phyloP scores from a whole-genome alignment of 148 eudicot genomes.

The Euryodendron excelsum region DNA sequence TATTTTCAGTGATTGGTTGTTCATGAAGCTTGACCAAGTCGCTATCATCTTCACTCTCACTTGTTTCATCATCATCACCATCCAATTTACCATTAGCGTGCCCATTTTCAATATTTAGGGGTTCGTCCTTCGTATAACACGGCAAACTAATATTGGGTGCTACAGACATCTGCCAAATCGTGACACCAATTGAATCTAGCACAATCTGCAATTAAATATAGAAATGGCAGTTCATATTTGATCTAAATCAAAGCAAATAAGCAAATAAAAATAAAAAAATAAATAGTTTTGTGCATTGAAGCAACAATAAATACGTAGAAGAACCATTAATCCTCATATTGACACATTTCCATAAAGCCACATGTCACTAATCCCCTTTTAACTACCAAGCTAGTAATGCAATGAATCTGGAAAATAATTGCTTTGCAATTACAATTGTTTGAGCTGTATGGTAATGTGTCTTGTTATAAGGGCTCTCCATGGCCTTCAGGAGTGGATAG shows the following conservation, averaged over 20 bases:
- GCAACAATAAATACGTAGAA: neutral
- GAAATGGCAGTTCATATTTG: neutral
- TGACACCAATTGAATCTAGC: conserved; percentile 68
- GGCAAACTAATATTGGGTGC: conserved; percentile 29
- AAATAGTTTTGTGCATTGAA: neutral
- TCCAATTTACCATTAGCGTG: conserved; percentile 37
- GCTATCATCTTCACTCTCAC: conserved; percentile 56
- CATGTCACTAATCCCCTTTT: neutral
- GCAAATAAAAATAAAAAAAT: neutral
- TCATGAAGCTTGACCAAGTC: conserved; percentile 42
- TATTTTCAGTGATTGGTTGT: conserved; percentile 28
- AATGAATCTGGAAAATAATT: neutral
- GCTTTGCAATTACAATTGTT: neutral
- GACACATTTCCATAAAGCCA: neutral
- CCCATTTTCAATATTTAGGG: conserved; percentile 41
- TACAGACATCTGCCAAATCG: conserved; percentile 91
- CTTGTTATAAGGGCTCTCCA: neutral
- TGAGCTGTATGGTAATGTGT: neutral
- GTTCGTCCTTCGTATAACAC: conserved; percentile 17
- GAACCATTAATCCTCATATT: neutral
- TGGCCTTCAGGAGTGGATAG: neutral
- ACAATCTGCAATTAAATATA: conserved; percentile 47
- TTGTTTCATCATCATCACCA: conserved; percentile 34
- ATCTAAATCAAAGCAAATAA: neutral
- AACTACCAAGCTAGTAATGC: neutral